Conservation (phyloP, 257 asterid species). For the Ilex aquifolium region DNA sequence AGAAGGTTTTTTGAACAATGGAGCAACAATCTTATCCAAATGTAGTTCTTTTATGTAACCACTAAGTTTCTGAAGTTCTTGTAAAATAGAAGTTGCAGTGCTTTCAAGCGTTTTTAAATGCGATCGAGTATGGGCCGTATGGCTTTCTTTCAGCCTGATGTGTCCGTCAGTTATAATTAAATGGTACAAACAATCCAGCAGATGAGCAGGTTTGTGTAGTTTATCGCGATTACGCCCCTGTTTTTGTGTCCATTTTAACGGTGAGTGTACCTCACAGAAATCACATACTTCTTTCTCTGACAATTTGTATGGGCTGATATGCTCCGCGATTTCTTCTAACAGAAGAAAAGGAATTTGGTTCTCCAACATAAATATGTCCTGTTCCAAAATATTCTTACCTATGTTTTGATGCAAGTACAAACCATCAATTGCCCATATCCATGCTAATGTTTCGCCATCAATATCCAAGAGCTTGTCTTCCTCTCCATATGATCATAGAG, state of each 20-base stretch:
- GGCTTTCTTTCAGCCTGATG: neutral
- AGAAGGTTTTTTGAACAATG: slow-evolving; percentile 14
- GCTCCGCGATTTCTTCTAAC: slow-evolving; percentile 16
- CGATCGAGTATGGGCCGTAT: no score
- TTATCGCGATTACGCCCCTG: neutral
- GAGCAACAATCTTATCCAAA: slow-evolving; percentile 20
- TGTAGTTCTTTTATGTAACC: slow-evolving; percentile 14
- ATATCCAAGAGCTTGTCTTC: slow-evolving; percentile 17
- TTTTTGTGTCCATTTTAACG: slow-evolving; percentile 12
- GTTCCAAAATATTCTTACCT: slow-evolving; percentile 8
- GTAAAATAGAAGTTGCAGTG: neutral
- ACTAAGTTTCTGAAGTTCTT: slow-evolving; percentile 10
- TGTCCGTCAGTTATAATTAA: slow-evolving; percentile 15
- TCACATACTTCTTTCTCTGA: neutral
- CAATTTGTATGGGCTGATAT: neutral
- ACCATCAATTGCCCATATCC: neutral
- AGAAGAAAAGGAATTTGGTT: slow-evolving; percentile 35
- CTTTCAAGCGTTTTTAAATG: no score
- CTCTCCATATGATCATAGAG: no score
- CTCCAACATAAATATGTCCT: slow-evolving; percentile 37
- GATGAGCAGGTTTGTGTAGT: slow-evolving; percentile 4
- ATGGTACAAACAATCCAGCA: neutral
- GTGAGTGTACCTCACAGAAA: slow-evolving; percentile 25
- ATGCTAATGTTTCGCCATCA: no score
- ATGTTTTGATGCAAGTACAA: neutral